A percentile compares a stretch with the other conserved stretches of the same genome.
Conservation (phyloP, 768 basidiomycete genomes). For the Lactarius trivialis region DNA sequence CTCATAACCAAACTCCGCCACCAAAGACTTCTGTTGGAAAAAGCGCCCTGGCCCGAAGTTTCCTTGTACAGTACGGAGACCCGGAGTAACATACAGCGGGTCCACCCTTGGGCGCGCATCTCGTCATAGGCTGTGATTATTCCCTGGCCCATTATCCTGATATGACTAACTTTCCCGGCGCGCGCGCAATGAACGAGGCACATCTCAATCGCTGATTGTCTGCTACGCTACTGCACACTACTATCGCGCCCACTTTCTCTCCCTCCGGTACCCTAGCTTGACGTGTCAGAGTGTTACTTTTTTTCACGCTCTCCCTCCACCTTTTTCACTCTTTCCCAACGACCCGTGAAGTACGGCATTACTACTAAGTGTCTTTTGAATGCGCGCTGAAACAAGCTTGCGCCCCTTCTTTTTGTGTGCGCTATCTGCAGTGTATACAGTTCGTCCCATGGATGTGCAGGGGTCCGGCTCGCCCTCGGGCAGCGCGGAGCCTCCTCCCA, state of each 20-base stretch:
- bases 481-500: conserved; percentile 4
- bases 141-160: neutral
- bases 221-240: neutral
- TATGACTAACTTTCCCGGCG: neutral
- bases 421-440: neutral
- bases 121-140: neutral
- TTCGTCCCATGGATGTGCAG: neutral
- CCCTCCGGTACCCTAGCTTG: neutral
- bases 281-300: neutral
- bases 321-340: neutral
- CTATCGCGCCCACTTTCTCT: neutral
- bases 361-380: neutral
- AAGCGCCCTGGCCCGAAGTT: neutral
- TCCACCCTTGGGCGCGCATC: neutral
- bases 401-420: neutral
- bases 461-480: conserved; percentile 7
- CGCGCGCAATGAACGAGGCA: conserved; percentile 1
- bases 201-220: neutral
- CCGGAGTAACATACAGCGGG: neutral
- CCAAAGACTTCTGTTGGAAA: neutral
- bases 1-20: neutral
- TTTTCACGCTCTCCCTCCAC: neutral
- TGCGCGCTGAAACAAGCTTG: neutral
- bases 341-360: neutral
- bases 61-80: neutral